Conservation (phyloP, 2,329 filamentous ascomycete species). For the Mycosphaerella arachidis region DNA sequence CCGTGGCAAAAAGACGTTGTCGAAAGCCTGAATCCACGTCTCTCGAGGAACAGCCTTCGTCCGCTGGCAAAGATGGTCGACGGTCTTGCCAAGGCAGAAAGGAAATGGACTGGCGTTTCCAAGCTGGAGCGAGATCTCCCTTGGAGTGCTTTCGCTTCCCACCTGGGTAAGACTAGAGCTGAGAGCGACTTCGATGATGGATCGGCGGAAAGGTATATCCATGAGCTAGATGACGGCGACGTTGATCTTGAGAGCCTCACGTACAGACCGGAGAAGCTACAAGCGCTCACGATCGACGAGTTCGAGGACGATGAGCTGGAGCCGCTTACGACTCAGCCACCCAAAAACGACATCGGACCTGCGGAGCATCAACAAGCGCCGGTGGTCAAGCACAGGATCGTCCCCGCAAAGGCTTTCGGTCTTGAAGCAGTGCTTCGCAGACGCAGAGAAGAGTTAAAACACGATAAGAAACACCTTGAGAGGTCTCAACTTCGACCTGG, state of each 20-base stretch:
- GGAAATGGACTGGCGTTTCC: slow-evolving; percentile 40
- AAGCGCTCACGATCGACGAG: slow-evolving; percentile 39
- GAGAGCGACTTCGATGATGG: slow-evolving; percentile 42
- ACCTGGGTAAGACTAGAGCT: slow-evolving; percentile 35
- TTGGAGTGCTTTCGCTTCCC: slow-evolving; percentile 47
- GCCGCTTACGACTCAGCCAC: not conserved
- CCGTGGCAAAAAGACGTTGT: slow-evolving; percentile 45
- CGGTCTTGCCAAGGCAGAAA: slow-evolving; percentile 29
- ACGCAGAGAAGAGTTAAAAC: not conserved
- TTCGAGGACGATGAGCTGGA: slow-evolving; percentile 37
- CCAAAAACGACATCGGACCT: not conserved
- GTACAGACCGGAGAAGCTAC: slow-evolving; percentile 48
- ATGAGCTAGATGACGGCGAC: slow-evolving; percentile 31
- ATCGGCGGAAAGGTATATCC: slow-evolving; percentile 35
- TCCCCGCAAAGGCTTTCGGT: not conserved
- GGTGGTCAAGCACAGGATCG: not conserved
- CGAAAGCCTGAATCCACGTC: slow-evolving; percentile 3
- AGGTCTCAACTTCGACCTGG: not conserved
- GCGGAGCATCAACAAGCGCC: not conserved
- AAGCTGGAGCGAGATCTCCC: slow-evolving; percentile 39
- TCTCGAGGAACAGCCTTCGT: slow-evolving; percentile 19
- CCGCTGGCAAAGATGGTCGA: slow-evolving; percentile 23
- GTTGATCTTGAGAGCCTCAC: slow-evolving; percentile 40
- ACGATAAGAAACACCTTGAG: not conserved
- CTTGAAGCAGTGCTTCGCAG: not conserved